These are phyloP conservation scores for Clavispora santaluciae DNA, from an alignment of 805 yeast species.

Conservation along the genomic window DNA sequence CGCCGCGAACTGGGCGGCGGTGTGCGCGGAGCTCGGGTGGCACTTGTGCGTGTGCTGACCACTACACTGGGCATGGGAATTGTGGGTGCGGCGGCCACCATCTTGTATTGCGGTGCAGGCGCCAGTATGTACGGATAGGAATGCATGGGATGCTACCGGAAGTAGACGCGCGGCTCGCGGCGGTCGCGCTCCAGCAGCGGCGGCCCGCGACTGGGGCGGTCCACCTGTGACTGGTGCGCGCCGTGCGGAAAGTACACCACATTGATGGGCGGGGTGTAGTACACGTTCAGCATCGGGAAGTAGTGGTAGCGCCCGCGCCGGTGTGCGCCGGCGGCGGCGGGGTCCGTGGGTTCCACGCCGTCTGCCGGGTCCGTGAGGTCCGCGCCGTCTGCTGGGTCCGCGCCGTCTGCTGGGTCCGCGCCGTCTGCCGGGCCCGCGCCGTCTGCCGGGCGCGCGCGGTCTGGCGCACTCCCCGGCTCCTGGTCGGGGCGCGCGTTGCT, in stretches of 20 bases:
- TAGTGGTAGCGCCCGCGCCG: slow-evolving; percentile 37
- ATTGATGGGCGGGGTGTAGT: slow-evolving; percentile 51
- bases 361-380: slow-evolving; percentile 1
- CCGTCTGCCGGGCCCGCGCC: not conserved
- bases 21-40: slow-evolving; percentile 28
- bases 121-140: not conserved
- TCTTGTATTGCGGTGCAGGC: no score
- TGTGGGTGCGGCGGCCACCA: no score
- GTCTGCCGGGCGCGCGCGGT: no score
- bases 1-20: slow-evolving; percentile 41
- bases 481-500: no score
- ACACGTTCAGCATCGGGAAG: slow-evolving; percentile 47
- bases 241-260: slow-evolving; percentile 54
- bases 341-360: slow-evolving; percentile 1
- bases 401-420: not conserved
- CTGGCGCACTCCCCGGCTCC: no score
- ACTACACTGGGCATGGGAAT: no score
- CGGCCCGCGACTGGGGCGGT: not conserved
- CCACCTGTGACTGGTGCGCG: slow-evolving; percentile 42
- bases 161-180: slow-evolving; percentile 7
- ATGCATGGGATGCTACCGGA: slow-evolving; percentile 3
- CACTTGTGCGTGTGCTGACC: slow-evolving; percentile 8
- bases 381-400: not conserved
- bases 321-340: slow-evolving; percentile 2
- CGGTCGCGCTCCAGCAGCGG: not conserved